Conservation (phyloP, 2,329 filamentous ascomycete species). For the Alternaria rosae region DNA sequence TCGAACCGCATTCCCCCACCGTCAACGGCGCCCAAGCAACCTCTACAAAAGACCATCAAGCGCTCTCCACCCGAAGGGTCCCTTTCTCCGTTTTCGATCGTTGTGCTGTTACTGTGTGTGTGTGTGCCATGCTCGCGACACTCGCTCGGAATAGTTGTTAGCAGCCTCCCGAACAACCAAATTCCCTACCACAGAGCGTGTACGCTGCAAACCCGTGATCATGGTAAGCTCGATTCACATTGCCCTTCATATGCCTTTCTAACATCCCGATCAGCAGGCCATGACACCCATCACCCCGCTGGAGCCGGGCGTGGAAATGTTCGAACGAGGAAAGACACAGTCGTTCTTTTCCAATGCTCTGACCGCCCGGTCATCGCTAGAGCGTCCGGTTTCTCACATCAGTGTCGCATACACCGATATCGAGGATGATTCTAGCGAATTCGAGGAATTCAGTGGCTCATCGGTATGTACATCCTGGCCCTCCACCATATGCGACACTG, state of each 20-base stretch:
- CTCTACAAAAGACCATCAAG: constrained; percentile 54
- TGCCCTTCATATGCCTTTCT: constrained; percentile 24
- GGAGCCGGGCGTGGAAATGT: constrained; percentile 57
- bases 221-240: constrained; percentile 42
- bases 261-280: constrained; percentile 49
- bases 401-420: constrained; percentile 82
- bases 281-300: constrained; percentile 56
- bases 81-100: constrained; percentile 46
- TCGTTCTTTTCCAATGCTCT: constrained; percentile 65
- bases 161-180: constrained; percentile 25
- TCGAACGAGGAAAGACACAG: constrained; percentile 57
- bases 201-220: constrained; percentile 36
- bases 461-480: constrained; percentile 64
- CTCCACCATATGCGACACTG: constrained; percentile 20
- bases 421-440: constrained; percentile 63
- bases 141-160: constrained; percentile 31
- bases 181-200: constrained; percentile 24
- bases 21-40: constrained; percentile 38
- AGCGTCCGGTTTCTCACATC: constrained; percentile 71
- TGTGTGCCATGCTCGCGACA: constrained; percentile 43
- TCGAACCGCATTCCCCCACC: constrained; percentile 43
- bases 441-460: constrained; percentile 62
- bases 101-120: constrained; percentile 39
- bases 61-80: constrained; percentile 53
- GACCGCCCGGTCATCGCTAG: constrained; percentile 50